Conservation (phyloP, 2,329 filamentous ascomycete genomes). For the Cladophialophora exuberans region DNA sequence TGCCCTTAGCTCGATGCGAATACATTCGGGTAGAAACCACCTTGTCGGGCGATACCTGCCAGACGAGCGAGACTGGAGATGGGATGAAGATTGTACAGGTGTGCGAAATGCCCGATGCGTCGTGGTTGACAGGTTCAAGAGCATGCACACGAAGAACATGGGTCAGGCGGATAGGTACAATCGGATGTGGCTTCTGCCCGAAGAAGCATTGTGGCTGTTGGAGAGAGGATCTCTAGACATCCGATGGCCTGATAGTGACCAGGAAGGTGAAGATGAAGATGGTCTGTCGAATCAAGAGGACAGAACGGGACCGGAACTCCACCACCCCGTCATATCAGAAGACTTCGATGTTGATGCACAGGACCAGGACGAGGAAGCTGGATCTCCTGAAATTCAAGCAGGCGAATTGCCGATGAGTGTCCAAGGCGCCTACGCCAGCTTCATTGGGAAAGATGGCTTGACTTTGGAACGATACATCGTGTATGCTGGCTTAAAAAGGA, state of each 20-base stretch:
- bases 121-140: conserved; percentile 75
- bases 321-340: not conserved
- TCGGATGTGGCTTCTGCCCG: conserved; percentile 81
- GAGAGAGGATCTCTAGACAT: conserved; percentile 87
- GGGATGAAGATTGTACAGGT: conserved; percentile 29
- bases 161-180: conserved; percentile 69
- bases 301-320: not conserved
- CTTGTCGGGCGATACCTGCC: conserved; percentile 69
- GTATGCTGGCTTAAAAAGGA: conserved; percentile 79
- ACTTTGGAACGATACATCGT: conserved; percentile 84
- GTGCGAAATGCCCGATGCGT: conserved; percentile 36
- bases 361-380: not conserved
- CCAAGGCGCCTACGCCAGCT: conserved; percentile 84
- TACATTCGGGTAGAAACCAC: conserved; percentile 70
- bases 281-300: not conserved
- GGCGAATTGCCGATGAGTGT: conserved; percentile 82
- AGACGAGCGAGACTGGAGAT: conserved; percentile 21
- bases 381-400: not conserved
- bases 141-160: conserved; percentile 74
- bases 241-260: conserved; percentile 69
- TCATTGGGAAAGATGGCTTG: conserved; percentile 69
- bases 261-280: conserved; percentile 36
- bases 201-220: conserved; percentile 87
- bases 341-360: not conserved
- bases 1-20: conserved; percentile 75